Evolutionary conservation across 2,329 filamentous ascomycete genomes (phyloP).

Genomic region (Grosmannia penicillata): DNA sequence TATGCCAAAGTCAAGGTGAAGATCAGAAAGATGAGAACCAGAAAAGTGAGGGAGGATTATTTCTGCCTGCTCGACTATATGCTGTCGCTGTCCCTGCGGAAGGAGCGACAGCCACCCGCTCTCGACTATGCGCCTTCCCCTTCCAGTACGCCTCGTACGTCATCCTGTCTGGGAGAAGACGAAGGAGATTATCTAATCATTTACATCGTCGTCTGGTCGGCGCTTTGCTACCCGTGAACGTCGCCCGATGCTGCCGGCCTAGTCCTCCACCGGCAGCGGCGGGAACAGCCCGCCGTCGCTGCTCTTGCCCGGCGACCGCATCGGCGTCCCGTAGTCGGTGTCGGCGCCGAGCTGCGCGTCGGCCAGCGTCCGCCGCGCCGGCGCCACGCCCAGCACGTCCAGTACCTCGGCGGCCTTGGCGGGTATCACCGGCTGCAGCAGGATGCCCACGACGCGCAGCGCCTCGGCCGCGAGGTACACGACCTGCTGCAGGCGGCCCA

Average conservation of each 20-base stretch:
- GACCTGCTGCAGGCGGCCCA: conserved; percentile 33
- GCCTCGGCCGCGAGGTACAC: conserved; percentile 64
- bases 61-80: too few species aligned
- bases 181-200: too few species aligned
- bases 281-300: conserved; percentile 36
- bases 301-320: conserved; percentile 18
- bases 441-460: conserved; percentile 63
- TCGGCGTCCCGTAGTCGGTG: conserved; percentile 46
- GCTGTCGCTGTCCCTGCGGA: too few species aligned
- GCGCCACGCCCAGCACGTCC: conserved; percentile 59
- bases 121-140: too few species aligned
- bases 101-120: too few species aligned
- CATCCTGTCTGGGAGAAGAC: too few species aligned
- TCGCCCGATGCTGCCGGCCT: conserved; percentile 4
- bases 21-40: too few species aligned
- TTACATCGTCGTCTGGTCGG: too few species aligned
- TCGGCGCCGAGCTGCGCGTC: conserved; percentile 52
- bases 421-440: conserved; percentile 87
- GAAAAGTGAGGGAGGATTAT: too few species aligned
- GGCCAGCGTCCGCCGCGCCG: conserved; percentile 44
- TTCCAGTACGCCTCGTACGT: too few species aligned
- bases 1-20: too few species aligned
- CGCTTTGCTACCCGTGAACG: too few species aligned
- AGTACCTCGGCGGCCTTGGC: conserved; percentile 57
- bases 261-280: conserved; percentile 27